Evolutionary conservation across 192 early-diverging fungal genomes (phyloP), one percentile per base, ranked within the genome.

Genomic region (Podila minutissima): DNA sequence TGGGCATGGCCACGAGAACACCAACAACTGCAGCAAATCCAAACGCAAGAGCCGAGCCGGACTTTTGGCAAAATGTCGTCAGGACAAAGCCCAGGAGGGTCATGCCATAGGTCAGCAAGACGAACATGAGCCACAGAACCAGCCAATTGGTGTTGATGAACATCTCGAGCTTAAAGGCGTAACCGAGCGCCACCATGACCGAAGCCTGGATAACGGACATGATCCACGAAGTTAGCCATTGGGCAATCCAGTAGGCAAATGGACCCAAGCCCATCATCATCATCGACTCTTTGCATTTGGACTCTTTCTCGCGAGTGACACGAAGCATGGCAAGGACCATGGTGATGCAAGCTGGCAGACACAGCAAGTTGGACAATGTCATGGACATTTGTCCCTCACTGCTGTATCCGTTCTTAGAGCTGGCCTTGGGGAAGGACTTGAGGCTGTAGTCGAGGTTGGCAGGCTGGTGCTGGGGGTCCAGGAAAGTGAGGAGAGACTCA

Each of bases 61-160:
- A 69, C 51, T 75, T 72, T 62, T 90, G 84, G 31, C 93, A 91
- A 35, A 94, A 86, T 11, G 88, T 89, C 7, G 93, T 93, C 63
- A 94, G 67, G 24, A 91, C 62, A 55, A 89, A 82, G 9, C 88
- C 93, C 9, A 94, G 67, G 64, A 88, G 78, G 41, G 92, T 81
- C 93, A 94, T 93, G 28, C 81, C 86, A 58, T 92, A 84, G 26
- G 92, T 90, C 83, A 93, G 90, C 17, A 93, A 74, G 49, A 91
- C 87, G 69, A 94, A 94, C 29, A 88, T 66, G 26, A 88, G 37
- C 70, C 88, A 86, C 11, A 92, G 29, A 28, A 89, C 86, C 11
- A 66, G 51, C 64, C 89, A 91, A 61, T 89, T 87, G 15, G 88
- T 72, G 64, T 93, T 84, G 38, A 62, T 85, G 78, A 93, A 94